Base-by-base conservation (phyloP, 306 rosid genomes). In the Psophocarpus tetragonolobus region DNA sequence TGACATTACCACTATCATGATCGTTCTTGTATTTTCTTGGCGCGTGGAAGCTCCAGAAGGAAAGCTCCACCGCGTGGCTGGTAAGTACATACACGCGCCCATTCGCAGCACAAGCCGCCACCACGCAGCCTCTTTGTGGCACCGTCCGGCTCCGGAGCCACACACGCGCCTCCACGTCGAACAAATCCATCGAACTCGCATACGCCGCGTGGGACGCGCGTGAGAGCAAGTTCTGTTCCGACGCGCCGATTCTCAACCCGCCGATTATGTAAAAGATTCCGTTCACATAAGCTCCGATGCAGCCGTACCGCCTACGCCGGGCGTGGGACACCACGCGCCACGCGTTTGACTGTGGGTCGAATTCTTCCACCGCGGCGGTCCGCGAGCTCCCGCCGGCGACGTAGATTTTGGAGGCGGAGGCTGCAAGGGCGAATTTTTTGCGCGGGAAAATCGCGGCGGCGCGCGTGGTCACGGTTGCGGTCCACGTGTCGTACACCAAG, bases 141-240 rank as follows among this genome's bases (percentile, higher is more conserved):
- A 92, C 90, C 0, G 84, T 64, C 5, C 90, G 81, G 72, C 97
- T 90, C 47, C 88, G 77, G 17, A 90, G 80, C 97, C 97, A 92
- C 54, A 3, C 44, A 41, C 88, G 82, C 14, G 86, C 67, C 65
- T 82, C 94, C 75, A 87, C 91, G 18, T 90, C 91, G 66, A 77
- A 92, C 89, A 92, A 82, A 27, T 92, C 97, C 94, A 92, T 90
- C 1, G 97, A 88, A 51, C 94, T 85, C 1, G 94, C 94, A 24
- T 92, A 92, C 0, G 81, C 89, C 0, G 87, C 89, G 20, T 87
- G 97, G 0, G 53, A 29, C 14, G 75, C 73, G 71, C 87, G 91
- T 63, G 83, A 71, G 18, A 21, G 3, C 4, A 75, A 82, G 21
- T 70, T 79, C 6, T 73, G 79, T 13, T 68, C 84, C 6, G 80